Percentiles rank a stretch among this genome's conserved stretches.
Conservation (phyloP, 2,329 filamentous ascomycete species). For the Phaeophleospora eucalypticola region DNA sequence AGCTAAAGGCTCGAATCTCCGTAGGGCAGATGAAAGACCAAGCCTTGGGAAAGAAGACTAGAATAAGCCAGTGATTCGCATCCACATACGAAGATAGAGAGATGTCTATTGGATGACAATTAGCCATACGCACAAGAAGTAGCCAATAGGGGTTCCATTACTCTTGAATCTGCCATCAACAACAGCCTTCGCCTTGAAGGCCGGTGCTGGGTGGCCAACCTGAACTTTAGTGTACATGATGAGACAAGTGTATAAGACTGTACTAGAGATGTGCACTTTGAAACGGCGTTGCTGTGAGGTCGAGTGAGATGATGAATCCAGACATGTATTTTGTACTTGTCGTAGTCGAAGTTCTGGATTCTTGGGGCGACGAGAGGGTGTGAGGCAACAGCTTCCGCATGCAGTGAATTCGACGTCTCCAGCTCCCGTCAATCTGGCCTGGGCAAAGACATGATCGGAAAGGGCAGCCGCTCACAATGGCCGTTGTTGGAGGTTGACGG, state of each 20-base stretch:
- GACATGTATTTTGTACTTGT: conserved; percentile 2
- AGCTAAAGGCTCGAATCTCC: conserved; percentile 63
- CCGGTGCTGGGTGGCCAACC: conserved; percentile 29
- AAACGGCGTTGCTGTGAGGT: background rate
- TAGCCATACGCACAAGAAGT: background rate
- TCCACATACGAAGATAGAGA: conserved; percentile 28
- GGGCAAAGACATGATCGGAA: background rate
- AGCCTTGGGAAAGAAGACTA: conserved; percentile 64
- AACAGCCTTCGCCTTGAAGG: conserved; percentile 26
- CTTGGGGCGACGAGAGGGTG: background rate
- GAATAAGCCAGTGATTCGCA: conserved; percentile 55
- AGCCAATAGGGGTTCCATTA: conserved; percentile 11
- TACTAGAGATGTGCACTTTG: background rate
- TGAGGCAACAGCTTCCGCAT: background rate
- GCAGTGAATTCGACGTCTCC: background rate
- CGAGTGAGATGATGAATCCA: background rate
- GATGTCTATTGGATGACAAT: conserved; percentile 23
- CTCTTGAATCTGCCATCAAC: conserved; percentile 32
- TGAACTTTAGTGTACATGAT: conserved; percentile 11
- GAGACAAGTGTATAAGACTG: background rate
- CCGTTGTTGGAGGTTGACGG: background rate
- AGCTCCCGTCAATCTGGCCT: background rate
- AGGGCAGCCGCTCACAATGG: background rate
- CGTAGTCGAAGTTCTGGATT: background rate
- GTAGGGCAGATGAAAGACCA: conserved; percentile 66